A percentile compares a stretch with the other conserved stretches of the same genome.
phyloP scores from a whole-genome alignment of 2,329 filamentous ascomycete species.

The Microdochium paspali region DNA sequence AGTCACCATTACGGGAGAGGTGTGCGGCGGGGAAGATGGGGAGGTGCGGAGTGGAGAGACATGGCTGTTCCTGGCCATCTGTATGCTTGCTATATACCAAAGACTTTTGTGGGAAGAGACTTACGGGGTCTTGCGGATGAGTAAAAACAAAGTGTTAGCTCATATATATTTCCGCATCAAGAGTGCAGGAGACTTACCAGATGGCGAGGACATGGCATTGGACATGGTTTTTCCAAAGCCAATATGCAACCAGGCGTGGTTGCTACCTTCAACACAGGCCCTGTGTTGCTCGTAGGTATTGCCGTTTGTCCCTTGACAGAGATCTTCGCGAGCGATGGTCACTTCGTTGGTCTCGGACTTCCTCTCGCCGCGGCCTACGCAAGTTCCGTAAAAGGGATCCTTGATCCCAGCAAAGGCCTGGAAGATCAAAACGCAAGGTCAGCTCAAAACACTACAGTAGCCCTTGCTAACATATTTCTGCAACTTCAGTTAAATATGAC shows the following conservation, averaged over 20 bases:
- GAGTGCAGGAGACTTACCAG: neutral
- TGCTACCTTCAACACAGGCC: conserved; percentile 10
- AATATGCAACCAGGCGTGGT: conserved; percentile 22
- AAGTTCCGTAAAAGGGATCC: conserved; percentile 3
- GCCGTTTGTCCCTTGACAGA: neutral
- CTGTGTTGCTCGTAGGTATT: conserved; percentile 4
- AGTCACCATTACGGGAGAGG: no score
- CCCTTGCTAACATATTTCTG: neutral
- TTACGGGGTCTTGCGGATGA: neutral
- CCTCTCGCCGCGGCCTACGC: conserved; percentile 15
- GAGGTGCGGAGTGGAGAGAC: neutral
- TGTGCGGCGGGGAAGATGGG: no score
- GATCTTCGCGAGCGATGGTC: neutral
- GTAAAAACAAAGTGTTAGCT: neutral
- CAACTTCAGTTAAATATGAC: neutral
- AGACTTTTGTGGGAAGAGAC: no score
- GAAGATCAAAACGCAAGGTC: neutral
- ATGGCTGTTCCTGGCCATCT: neutral
- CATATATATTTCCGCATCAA: neutral
- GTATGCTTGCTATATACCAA: no score
- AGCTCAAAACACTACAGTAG: neutral
- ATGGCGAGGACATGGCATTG: conserved; percentile 14
- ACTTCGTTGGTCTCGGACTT: neutral
- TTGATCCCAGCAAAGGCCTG: neutral
- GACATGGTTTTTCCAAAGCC: conserved; percentile 20